Evolutionary conservation across 1,284 basidiomycete genomes (phyloP), one percentile per base, ranked within the genome.

Genomic region (Sphaerobolus stellatus): DNA sequence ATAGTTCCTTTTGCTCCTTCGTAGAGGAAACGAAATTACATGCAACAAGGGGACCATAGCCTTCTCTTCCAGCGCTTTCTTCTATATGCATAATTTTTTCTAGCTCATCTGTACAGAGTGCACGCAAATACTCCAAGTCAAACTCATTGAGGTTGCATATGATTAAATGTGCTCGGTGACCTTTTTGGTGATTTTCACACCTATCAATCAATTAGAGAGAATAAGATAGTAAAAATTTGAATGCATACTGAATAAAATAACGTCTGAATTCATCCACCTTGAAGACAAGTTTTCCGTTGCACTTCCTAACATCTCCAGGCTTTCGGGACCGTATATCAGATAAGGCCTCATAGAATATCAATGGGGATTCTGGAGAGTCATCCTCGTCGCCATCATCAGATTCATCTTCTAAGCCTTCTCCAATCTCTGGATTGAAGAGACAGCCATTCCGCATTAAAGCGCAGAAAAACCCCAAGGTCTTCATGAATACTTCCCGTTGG

Each of bases 81-180:
- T 60, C 49, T 8, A 50, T 31, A 8, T 22, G 4, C 16, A 11
- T 16, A 29, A 56, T 50, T 30, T 5, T 25, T 8, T 14, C 6
- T 24, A 2, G 27, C 20, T 50, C 28, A 33, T 31, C 53, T 1
- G 50, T 4, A 16, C 67, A 38, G 1, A 67, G 51, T 4, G 61
- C 63, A 16, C 14, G 9, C 0, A 68, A 54, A 43, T 68, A 68
- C 2, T 36, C 2, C 3, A 53, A 52, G 14, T 66, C 56, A 41
- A 58, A 66, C 25, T 66, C 64, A 20, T 65, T 52, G 2, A 68
- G 50, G 28, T 61, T 64, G 5, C 27, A 45, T 7, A 68, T 28
- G 24, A 64, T 50, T 5, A 66, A 47, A 30, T 66, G 64, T 1
- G 52, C 52, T 4, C 6, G 33, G 18, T 60, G 33, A 2, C 36